Base-by-base conservation (phyloP, 352 stramenopile genomes). In the Phytophthora boehmeriae region DNA sequence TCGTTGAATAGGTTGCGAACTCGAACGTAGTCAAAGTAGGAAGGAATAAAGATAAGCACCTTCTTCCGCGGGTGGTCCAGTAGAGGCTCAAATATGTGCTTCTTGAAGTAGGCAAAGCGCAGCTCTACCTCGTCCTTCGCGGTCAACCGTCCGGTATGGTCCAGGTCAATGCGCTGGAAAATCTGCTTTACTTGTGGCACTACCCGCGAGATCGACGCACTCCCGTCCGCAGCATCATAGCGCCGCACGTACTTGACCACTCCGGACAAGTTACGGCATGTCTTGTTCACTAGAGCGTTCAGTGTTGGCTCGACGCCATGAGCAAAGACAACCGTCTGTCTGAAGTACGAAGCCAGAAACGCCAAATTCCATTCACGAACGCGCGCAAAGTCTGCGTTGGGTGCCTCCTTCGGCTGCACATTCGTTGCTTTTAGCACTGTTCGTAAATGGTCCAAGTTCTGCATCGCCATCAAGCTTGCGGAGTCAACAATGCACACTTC, bases 21-120 rank as follows among this genome's bases (percentile, higher is more conserved):
- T 22, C 85, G 85, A n/a, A 94, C 85, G 59, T 91, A 94, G 68
- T 94, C 85, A 45, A 92, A 89, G 54, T 94, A 94, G 2, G 85
- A 94, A 27, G 85, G 85, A 44, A 94, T 77, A 54, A 94, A 88
- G 35, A 94, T 82, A 38, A 94, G 66, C 52, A 90, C 84, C 49
- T 89, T 80, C 45, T 89, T 89, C 14, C 76, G 71, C 20, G 85
- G 80, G 38, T 78, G 72, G 50, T 88, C 80, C 28, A 94, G 60
- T 28, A 94, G 70, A 34, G 83, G 82, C 27, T 87, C 72, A 27
- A 94, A 88, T 32, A 93, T 76, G 58, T 93, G 80, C 53, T 88
- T 88, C 41, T 83, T 65, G 54, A 94, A 94, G 63, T 89, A 94
- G 22, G 65, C 73, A 36, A 94, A 94, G 20, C 85, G 85, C 10